Percentiles rank a stretch among this genome's conserved stretches.
Evolutionary conservation across 139 green algal species (phyloP).

Genomic region (Spirogloea muscicola): DNA sequence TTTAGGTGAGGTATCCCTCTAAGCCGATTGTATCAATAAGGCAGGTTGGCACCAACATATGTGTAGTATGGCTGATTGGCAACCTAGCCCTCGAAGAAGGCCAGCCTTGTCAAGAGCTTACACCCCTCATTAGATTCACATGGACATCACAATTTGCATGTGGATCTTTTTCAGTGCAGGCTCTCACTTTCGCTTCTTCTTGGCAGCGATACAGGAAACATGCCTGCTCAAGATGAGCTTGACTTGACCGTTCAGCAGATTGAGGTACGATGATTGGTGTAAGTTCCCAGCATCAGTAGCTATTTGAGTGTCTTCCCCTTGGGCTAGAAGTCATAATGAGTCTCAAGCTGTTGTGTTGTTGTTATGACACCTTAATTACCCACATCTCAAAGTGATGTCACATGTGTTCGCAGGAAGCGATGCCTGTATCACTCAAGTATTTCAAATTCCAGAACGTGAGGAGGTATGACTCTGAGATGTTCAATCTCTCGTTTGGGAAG

Average conservation of each 20-base stretch:
- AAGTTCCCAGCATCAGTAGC: not conserved
- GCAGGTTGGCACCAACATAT: conserved; percentile 2
- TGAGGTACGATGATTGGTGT: not conserved
- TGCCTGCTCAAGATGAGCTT: no score
- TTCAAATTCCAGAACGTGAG: conserved; percentile 78
- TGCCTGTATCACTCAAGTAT: conserved; percentile 48
- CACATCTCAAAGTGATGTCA: no score
- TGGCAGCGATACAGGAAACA: no score
- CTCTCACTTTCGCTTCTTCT: no score
- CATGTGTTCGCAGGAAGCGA: conserved; percentile 15
- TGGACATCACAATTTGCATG: not conserved
- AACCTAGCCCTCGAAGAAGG: not conserved
- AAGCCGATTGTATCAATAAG: no score
- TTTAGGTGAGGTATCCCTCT: conserved; percentile 42
- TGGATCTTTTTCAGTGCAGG: no score
- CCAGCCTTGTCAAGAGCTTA: not conserved
- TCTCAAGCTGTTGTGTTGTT: not conserved
- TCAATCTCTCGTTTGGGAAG: no score
- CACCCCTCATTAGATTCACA: not conserved
- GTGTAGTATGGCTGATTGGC: not conserved
- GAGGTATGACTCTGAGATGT: conserved; percentile 52
- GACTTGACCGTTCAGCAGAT: not conserved
- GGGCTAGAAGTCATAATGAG: not conserved
- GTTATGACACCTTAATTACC: no score
- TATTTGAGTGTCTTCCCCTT: not conserved